phyloP scores from a whole-genome alignment of 768 basidiomycete species.

The Rhizopogon sp. region DNA sequence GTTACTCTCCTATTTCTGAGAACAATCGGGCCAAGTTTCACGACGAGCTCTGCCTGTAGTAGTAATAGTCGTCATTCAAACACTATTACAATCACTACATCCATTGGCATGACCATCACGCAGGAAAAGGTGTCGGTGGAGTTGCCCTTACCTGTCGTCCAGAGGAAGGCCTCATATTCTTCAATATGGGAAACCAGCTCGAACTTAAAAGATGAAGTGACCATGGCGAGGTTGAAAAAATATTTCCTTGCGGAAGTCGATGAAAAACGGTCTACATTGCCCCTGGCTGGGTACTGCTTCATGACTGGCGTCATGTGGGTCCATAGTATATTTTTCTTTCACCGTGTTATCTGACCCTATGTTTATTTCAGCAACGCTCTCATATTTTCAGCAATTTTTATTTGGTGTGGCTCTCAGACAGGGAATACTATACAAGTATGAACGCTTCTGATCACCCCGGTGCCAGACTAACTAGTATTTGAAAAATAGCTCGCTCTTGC shows the following conservation, averaged over 20 bases:
- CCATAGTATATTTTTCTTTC: background rate
- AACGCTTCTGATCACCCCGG: conserved; percentile 2
- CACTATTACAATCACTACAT: background rate
- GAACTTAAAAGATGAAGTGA: background rate
- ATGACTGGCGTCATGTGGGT: conserved; percentile 71
- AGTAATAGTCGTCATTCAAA: no score
- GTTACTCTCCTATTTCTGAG: background rate
- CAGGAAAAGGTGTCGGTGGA: background rate
- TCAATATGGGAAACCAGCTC: background rate
- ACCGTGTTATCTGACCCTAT: background rate
- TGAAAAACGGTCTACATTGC: conserved; percentile 32
- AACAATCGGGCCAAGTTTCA: background rate
- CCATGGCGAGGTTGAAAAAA: conserved; percentile 3
- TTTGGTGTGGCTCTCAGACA: conserved; percentile 81
- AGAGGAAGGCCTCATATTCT: background rate
- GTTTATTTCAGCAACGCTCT: conserved; percentile 47
- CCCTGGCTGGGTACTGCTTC: conserved; percentile 58
- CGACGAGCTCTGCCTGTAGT: background rate
- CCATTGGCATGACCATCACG: background rate
- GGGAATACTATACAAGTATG: conserved; percentile 63
- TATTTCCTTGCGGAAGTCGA: conserved; percentile 7
- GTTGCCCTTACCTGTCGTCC: conserved; percentile 7
- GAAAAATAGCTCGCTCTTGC: conserved; percentile 63
- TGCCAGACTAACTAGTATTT: conserved; percentile 1
- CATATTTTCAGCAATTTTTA: conserved; percentile 70